Evolutionary conservation across 495 filamentous ascomycete genomes (phyloP), one percentile per base, ranked within the genome.

Genomic region (Tuber aestivum): DNA sequence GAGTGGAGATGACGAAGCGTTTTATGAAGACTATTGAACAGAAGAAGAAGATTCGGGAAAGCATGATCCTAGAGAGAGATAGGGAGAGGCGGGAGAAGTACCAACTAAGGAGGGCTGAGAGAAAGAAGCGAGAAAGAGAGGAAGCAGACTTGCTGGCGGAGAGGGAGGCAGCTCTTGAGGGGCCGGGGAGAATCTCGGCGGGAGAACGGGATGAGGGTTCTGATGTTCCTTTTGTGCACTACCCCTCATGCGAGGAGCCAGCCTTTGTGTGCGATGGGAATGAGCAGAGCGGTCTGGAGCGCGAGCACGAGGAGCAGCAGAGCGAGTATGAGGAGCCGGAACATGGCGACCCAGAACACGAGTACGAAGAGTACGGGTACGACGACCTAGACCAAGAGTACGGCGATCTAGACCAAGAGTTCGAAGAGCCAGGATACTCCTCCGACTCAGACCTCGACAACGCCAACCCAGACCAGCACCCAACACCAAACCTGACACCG

Each of bases 11-110:
- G 42, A 65, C 72, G 3, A 42, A n/a, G n/a, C 70, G 45, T 27
- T 81, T 81, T 42, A 48, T 65, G 45, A 41, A 71, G 41, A 80
- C 80, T 69, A 79, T 80, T 45, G 48, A 41, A 23, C 69, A 32
- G 14, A 70, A 74, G 74, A 61, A 23, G 12, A 32, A 1, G 78
- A 56, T 9, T 40, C 73, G 74, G 78, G 68, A 80, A 27, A 69
- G 18, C 18, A 71, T 14, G 41, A 73, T 74, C n/a, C 44, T 23
- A 23, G 45, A 73, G 41, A 70, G 76, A 40, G 79, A 70, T 45
- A 71, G 74, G 44, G 38, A 78, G 45, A 14, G 70, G 16, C 42
- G 71, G 40, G 14, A 23, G 37, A n/a, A 73, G 42, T 32, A 61
- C 70, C 21, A 32, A 56, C 48, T 37, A 44, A 50, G 40, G 65